phyloP scores from a whole-genome alignment of 2,329 filamentous ascomycete genomes.

The Ilyonectria sp. region DNA sequence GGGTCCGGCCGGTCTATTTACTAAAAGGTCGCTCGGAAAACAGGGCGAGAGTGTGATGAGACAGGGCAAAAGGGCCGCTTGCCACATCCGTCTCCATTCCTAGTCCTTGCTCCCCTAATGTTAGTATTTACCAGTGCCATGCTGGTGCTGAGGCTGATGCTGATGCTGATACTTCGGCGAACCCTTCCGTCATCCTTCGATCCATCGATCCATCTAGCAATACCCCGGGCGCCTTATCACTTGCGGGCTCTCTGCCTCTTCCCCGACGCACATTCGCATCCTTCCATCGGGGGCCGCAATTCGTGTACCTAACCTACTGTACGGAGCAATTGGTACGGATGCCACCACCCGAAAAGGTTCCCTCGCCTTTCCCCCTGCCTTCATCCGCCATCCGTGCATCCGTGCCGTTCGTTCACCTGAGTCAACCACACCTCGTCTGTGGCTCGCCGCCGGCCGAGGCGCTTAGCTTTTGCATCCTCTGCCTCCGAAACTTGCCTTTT shows the following conservation, averaged over 20 bases:
- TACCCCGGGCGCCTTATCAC: constrained; percentile 16
- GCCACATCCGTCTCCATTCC: constrained; percentile 18
- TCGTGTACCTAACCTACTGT: background rate
- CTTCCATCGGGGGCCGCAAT: background rate
- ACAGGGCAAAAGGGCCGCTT: constrained; percentile 10
- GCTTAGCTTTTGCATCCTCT: constrained; percentile 18
- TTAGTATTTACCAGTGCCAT: background rate
- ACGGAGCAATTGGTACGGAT: background rate
- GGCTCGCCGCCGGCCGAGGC: constrained; percentile 19
- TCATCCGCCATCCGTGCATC: background rate
- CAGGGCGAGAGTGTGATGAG: constrained; percentile 23
- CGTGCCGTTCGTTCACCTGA: constrained; percentile 10
- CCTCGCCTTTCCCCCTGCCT: constrained; percentile 8
- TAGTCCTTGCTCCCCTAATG: constrained; percentile 13
- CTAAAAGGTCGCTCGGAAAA: background rate
- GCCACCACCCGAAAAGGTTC: constrained; percentile 1
- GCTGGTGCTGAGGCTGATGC: constrained; percentile 1
- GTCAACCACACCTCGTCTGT: constrained; percentile 16
- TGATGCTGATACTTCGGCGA: constrained; percentile 18
- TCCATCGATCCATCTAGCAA: constrained; percentile 11
- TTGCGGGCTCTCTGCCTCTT: background rate
- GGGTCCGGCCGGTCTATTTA: no score
- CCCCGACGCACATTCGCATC: background rate
- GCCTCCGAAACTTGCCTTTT: constrained; percentile 13
- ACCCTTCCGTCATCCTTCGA: constrained; percentile 6